Base-by-base conservation (phyloP, 768 basidiomycete genomes). In the Tephrocybe sp. region DNA sequence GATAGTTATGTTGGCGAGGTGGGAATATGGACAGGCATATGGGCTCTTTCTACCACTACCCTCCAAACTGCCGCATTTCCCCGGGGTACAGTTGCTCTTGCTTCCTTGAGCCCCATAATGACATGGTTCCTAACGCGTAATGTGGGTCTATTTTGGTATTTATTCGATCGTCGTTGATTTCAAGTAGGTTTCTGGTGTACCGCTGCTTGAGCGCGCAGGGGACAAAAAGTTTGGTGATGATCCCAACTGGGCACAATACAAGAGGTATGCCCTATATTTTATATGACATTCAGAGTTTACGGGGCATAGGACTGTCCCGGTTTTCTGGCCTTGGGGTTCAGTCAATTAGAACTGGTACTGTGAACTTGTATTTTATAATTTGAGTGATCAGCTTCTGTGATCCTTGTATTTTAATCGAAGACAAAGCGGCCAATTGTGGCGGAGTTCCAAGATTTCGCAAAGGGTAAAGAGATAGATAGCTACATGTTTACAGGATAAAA, bases 1-100 rank as follows among this genome's bases (percentile, higher is more conserved):
- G 36, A 37, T 47, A 88, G 87, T 66, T 88, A 89, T 60, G 76
- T 86, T 28, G 84, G 81, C 15, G 87, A 90, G 69, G 74, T 87
- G 3, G 80, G 83, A 5, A 71, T 89, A 34, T 87, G 86, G 83
- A 73, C 75, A 1, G 84, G 83, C 1, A 80, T 89, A 12, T 87
- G 80, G 74, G 70, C 76, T 3, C 64, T 87, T 15, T 79, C 83
- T 1, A 69, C 77, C 1, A 54, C 72, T 4, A 72, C 79, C 2
- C 69, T 86, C 30, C 71, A 74, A 56, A 68, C 69, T 3, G 55
- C 70, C 0, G 66, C 70, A 44, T 80, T 77, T 54, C 80, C 82
- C 8, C 49, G 57, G 11, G 72, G 71, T 11, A 68, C 75, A 1
- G 59, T 78, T 41, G 66, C 69, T 1, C 46, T 81, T 5, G 78